These are phyloP conservation scores for Cercospora sesami DNA, from an alignment of 2,329 filamentous ascomycete genomes.

Conservation along the genomic window DNA sequence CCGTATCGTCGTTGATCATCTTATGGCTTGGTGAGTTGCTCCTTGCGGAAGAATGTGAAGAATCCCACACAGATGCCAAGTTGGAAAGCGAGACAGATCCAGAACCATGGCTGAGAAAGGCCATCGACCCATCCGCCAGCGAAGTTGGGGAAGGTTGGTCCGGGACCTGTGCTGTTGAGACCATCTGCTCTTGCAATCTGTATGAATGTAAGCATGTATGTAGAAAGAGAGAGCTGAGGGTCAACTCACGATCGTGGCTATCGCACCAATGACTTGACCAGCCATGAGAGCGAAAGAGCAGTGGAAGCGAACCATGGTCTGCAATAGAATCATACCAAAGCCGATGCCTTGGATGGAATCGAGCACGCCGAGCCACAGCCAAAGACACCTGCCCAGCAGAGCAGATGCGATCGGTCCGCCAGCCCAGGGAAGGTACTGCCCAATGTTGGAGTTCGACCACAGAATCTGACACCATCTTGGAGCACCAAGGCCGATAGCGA, in stretches of 20 bases:
- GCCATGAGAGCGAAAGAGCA: conserved; percentile 62
- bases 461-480: conserved; percentile 69
- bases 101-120: conserved; percentile 58
- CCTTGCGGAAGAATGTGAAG: conserved; percentile 59
- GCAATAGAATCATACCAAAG: conserved; percentile 67
- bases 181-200: conserved; percentile 58
- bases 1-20: conserved; percentile 11
- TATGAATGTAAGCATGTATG: conserved; percentile 1
- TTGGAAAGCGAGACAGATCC: conserved; percentile 60
- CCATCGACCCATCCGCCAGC: conserved; percentile 50
- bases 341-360: conserved; percentile 66
- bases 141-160: conserved; percentile 63
- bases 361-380: conserved; percentile 67
- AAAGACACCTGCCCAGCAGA: conserved; percentile 58
- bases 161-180: conserved; percentile 62
- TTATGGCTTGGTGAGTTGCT: conserved; percentile 57
- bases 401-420: conserved; percentile 56
- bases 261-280: conserved; percentile 62
- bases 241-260: conserved; percentile 55
- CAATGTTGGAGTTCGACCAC: conserved; percentile 63
- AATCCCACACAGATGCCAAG: conserved; percentile 60
- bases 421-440: conserved; percentile 64
- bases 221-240: background rate
- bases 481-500: conserved; percentile 65
- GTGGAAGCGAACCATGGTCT: conserved; percentile 61